phyloP scores from a whole-genome alignment of 106 monocot species.

The Apostasia shenzhenica region DNA sequence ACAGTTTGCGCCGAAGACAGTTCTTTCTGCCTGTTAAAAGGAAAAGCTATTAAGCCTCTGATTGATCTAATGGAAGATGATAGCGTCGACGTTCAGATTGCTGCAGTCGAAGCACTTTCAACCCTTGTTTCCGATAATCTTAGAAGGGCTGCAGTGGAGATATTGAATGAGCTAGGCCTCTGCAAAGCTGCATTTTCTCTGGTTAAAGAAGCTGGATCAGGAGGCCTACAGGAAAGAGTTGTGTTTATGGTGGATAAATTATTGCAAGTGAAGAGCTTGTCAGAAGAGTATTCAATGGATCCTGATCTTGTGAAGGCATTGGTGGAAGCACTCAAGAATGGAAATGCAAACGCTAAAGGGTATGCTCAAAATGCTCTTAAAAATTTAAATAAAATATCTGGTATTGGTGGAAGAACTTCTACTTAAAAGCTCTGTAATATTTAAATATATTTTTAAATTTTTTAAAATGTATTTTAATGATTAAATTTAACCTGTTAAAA shows the following conservation, averaged over 20 bases:
- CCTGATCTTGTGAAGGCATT: slow-evolving; percentile 35
- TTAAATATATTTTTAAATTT: too few relatives aligned
- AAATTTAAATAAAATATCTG: slow-evolving; percentile 39
- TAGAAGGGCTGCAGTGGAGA: slow-evolving; percentile 16
- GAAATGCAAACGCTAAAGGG: slow-evolving; percentile 29
- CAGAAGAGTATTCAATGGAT: slow-evolving; percentile 20
- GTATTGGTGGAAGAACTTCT: slow-evolving; percentile 28
- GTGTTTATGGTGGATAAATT: slow-evolving; percentile 28
- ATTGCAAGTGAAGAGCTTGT: slow-evolving; percentile 22
- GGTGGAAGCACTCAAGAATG: slow-evolving; percentile 37
- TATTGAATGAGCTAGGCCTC: slow-evolving; percentile 22
- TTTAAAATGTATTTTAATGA: background rate
- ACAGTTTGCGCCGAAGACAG: slow-evolving; percentile 22
- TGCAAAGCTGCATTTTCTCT: slow-evolving; percentile 22
- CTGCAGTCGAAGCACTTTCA: slow-evolving; percentile 40
- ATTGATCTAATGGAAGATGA: slow-evolving; percentile 34
- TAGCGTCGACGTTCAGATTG: slow-evolving; percentile 30
- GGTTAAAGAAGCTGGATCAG: slow-evolving; percentile 25
- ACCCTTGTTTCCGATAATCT: slow-evolving; percentile 22
- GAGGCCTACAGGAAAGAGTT: slow-evolving; percentile 40
- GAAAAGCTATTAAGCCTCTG: slow-evolving; percentile 28
- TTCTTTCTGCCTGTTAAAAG: slow-evolving; percentile 42
- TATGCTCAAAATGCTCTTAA: slow-evolving; percentile 35
- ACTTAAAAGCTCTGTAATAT: background rate
- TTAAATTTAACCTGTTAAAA: background rate